Conservation (phyloP, 1,139 yeast genomes). For the Barnettozyma hawaiiensis region DNA sequence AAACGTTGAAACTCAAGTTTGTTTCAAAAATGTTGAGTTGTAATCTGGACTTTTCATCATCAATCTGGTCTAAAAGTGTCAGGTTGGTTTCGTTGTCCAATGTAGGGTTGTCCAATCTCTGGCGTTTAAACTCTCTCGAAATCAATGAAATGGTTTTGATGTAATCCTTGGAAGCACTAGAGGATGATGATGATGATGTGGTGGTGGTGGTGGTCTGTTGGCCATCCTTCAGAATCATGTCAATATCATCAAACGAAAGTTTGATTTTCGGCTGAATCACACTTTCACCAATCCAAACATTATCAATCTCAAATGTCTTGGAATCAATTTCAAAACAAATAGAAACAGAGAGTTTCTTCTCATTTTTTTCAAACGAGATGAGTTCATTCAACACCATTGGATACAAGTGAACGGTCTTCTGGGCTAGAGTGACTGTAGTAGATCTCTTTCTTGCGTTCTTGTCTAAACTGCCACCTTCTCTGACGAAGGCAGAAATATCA, state of each 20-base stretch:
- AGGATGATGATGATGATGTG: no score
- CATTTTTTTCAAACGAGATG: constrained; percentile 59
- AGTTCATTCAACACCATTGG: constrained; percentile 59
- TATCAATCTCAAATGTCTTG: constrained; percentile 64
- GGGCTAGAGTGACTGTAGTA: constrained; percentile 86
- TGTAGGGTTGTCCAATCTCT: constrained; percentile 50
- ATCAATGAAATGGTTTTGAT: constrained; percentile 58
- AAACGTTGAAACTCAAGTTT: constrained; percentile 49
- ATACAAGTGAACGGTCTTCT: constrained; percentile 60
- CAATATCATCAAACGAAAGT: constrained; percentile 49
- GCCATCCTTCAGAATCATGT: constrained; percentile 36
- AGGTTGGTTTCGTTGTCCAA: constrained; percentile 51
- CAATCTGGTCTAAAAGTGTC: constrained; percentile 72
- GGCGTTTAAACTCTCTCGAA: constrained; percentile 68
- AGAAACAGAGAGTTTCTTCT: constrained; percentile 64
- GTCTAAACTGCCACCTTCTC: constrained; percentile 71
- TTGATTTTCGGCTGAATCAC: constrained; percentile 52
- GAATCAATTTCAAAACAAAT: constrained; percentile 81
- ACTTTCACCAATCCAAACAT: constrained; percentile 74
- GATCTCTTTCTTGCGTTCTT: constrained; percentile 90
- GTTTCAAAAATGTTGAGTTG: constrained; percentile 70
- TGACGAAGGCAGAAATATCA: constrained; percentile 69
- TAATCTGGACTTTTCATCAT: constrained; percentile 74
- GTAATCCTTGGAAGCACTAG: constrained; percentile 61
- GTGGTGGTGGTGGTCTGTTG: constrained; percentile 29